phyloP scores from a whole-genome alignment of 305 asterid genomes.

The Nicotiana rustica region DNA sequence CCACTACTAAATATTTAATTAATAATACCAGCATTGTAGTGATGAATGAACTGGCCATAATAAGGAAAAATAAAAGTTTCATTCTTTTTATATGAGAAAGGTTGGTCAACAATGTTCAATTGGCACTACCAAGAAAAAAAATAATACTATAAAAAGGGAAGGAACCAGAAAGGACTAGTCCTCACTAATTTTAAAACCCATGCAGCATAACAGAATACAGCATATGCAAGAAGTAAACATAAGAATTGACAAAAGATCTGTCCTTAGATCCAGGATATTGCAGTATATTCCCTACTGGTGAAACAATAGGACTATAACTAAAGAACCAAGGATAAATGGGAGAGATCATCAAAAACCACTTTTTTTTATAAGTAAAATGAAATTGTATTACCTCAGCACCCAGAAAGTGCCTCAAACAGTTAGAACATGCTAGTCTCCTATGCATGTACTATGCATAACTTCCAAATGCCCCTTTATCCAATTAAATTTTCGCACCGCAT shows the following conservation, averaged over 20 bases:
- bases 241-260: neutral
- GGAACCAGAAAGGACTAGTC: neutral
- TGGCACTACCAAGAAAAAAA: neutral
- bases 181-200: neutral
- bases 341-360: neutral
- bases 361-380: neutral
- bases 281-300: neutral
- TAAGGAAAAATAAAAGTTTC: neutral
- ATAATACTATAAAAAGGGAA: neutral
- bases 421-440: conserved; percentile 2
- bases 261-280: conserved; percentile 13
- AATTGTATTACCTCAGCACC: neutral
- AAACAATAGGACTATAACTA: conserved; percentile 4
- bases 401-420: neutral
- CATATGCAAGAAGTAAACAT: neutral
- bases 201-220: neutral
- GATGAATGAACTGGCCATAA: conserved; percentile 19
- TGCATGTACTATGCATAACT: neutral
- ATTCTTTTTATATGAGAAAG: neutral
- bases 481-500: neutral
- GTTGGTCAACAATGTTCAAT: conserved; percentile 11
- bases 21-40: neutral
- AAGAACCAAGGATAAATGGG: neutral
- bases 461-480: neutral
- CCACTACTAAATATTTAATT: neutral